Base-by-base conservation (phyloP, 805 yeast species). In the Cyberlindnera euphorbiae region DNA sequence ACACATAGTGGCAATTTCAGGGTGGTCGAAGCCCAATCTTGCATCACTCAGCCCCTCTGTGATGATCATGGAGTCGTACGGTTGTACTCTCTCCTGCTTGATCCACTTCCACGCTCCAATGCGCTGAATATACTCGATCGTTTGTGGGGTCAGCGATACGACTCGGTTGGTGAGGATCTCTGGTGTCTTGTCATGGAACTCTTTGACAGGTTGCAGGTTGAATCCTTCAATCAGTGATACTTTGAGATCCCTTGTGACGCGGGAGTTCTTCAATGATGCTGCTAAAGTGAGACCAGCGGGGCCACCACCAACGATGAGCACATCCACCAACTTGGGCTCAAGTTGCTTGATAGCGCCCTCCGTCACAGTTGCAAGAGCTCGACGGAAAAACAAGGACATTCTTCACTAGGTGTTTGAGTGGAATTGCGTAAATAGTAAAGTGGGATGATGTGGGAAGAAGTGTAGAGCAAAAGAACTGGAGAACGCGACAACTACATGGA, bases 231-330 rank as follows among this genome's bases (percentile, higher is more conserved):
- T 70, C 33, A 93, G 62, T 0, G 79, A 73, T 32, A 90, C 73
- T 30, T 69, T 67, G 29, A 87, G 69, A 33, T 74, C 65, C 19
- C 62, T 64, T 4, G 95, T 73, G 15, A 68, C 56, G 3, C 81
- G 77, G 2, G 88, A 80, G 46, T 70, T 69, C 55, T 84, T 82
- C 39, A 90, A 61, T 0, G 95, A 94, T 0, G 95, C 73, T 5
- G 93, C 79, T 25, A 93, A 63, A 2, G 96, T 81, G 38, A 93
- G 63, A 0, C 98, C 98, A 1, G 97, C 97, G 1, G 97, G 96
- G 0, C 98, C 98, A 7, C 95, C 97, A 25, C 98, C 98, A 25
- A 93, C 83, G 36, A 93, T 83, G 7, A 86, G 79, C 15, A 93
- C 75, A 59, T 90, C 97, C 19, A 71, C 63, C 19, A 53, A 36